These are phyloP conservation scores for Geotrichum candidum DNA, from an alignment of 1,139 yeast species.

Conservation along the genomic window DNA sequence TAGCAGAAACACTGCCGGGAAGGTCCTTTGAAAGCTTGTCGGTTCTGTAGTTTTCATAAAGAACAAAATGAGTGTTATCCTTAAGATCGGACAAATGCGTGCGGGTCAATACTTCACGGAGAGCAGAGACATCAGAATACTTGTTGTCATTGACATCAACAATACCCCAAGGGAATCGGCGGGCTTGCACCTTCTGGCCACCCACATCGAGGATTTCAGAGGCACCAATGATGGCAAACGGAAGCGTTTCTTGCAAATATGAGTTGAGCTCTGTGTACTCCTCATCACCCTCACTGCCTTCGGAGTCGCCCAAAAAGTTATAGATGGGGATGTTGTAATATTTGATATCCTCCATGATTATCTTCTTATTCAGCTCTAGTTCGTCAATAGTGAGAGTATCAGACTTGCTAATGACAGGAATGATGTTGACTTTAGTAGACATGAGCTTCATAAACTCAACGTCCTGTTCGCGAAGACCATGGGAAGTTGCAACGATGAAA, in stretches of 20 bases:
- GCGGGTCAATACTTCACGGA: constrained; percentile 75
- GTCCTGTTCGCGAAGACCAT: constrained; percentile 68
- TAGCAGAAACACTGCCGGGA: constrained; percentile 20
- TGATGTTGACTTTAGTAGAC: constrained; percentile 74
- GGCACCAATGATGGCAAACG: constrained; percentile 85
- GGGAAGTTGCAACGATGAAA: constrained; percentile 70
- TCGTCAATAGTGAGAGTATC: constrained; percentile 82
- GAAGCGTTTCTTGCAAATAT: constrained; percentile 65
- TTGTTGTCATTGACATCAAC: constrained; percentile 82
- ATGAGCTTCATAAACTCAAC: constrained; percentile 73
- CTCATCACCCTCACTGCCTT: constrained; percentile 25
- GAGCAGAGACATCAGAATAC: constrained; percentile 69
- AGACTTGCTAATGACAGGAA: constrained; percentile 83
- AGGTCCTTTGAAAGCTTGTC: constrained; percentile 55
- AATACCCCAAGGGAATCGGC: constrained; percentile 91
- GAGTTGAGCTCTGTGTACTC: constrained; percentile 55
- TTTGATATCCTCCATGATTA: constrained; percentile 69
- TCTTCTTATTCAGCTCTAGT: constrained; percentile 60
- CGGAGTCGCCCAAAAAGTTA: constrained; percentile 52
- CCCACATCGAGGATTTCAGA: constrained; percentile 50
- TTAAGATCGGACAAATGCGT: constrained; percentile 89
- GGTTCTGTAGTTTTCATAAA: constrained; percentile 91
- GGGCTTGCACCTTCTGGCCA: constrained; percentile 41
- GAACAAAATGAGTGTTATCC: constrained; percentile 87
- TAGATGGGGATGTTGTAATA: constrained; percentile 76